Evolutionary conservation across 2,329 filamentous ascomycete species (phyloP), one percentile per base, ranked within the genome.

Genomic region (Knufia petricola): DNA sequence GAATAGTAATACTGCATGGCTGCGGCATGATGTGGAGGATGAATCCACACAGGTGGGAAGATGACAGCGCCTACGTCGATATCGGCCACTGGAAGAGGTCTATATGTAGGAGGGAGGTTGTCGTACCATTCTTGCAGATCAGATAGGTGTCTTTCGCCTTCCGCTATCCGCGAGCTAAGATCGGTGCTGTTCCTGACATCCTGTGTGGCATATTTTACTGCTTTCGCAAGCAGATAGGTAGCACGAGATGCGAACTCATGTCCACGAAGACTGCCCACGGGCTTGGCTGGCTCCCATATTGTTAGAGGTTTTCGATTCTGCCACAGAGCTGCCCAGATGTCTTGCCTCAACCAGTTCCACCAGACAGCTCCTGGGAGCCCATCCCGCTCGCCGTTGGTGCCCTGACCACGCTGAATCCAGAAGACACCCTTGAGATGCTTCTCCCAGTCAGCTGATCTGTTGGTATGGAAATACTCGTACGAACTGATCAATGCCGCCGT

Each of bases 331-430:
- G 77, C 78, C 78, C 78, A 82, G 0, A 79, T 70, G 57, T 83
- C 79, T 57, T 83, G 79, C n/a, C 77, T 67, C 2, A 82, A 64
- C 79, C 79, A 83, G 0, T 74, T 72, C 79, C 79, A 83, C 79
- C 79, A 82, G 0, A 78, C 75, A 0, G 77, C 74, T 52, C 75
- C 72, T 36, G 74, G 68, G 0, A 82, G 64, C 0, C 77, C 76
- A 0, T 73, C 72, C 0, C 71, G 74, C 43, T 77, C 77, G 1
- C 77, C 79, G 48, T 82, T 70, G 38, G 79, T 78, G 41, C 79
- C 70, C 46, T 79, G 76, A 0, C 73, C 78, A n/a, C 78, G 66
- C 49, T 81, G 74, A 13, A 82, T 82, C 75, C 78, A 81, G 54
- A 82, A 83, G 0, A 81, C 77, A 0, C 79, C 79, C 57, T 81